These are phyloP conservation scores for Termitomyces sp. DNA, from an alignment of 768 basidiomycete species.

Conservation along the genomic window DNA sequence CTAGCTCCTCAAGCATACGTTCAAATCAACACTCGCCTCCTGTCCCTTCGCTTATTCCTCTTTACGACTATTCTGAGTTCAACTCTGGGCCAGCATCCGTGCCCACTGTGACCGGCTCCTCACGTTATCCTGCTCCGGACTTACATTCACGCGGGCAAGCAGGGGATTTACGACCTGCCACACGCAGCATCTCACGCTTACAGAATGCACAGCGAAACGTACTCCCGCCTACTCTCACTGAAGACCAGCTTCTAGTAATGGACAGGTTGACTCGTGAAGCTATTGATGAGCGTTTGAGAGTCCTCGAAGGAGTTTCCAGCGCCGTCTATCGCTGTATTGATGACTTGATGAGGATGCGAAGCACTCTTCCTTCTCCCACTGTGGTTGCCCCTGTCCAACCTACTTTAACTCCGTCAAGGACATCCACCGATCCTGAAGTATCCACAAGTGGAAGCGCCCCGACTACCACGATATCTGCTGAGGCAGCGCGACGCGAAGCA, in stretches of 20 bases:
- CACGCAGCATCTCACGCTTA: not conserved
- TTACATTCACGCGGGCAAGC: not conserved
- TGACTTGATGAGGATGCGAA: constrained; percentile 72
- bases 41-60: constrained; percentile 25
- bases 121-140: not conserved
- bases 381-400: constrained; percentile 7
- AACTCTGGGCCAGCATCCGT: not conserved
- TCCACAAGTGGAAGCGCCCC: not conserved
- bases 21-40: constrained; percentile 7
- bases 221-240: constrained; percentile 45
- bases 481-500: not conserved
- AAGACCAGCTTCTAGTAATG: constrained; percentile 58
- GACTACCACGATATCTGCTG: not conserved
- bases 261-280: constrained; percentile 71
- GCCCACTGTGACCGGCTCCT: not conserved
- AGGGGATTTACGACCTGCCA: constrained; percentile 5
- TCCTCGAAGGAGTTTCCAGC: constrained; percentile 73
- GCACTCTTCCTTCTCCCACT: constrained; percentile 48
- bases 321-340: constrained; percentile 71
- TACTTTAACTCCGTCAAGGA: not conserved
- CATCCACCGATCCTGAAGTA: constrained; percentile 2
- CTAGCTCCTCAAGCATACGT: constrained; percentile 3
- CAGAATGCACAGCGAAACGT: constrained; percentile 3
- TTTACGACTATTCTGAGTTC: constrained; percentile 21
- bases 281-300: constrained; percentile 77